Conservation (phyloP, 1,139 yeast species). For the Debaryomyces sp. region DNA sequence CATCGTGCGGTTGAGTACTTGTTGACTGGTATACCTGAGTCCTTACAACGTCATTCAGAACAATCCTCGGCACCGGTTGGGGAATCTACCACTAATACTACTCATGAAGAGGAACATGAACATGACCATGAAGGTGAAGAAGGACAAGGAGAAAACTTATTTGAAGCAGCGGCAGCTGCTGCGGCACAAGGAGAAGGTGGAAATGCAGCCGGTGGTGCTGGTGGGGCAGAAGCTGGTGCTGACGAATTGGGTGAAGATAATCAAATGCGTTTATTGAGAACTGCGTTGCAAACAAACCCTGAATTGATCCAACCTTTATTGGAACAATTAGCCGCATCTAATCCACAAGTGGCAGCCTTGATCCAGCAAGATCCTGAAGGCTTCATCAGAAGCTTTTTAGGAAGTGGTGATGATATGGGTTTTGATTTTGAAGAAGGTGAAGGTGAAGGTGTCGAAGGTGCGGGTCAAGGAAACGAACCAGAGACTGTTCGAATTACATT, state of each 20-base stretch:
- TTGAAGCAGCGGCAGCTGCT: conserved; percentile 71
- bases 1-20: conserved; percentile 97
- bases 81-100: conserved; percentile 20
- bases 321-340: conserved; percentile 79
- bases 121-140: conserved; percentile 28
- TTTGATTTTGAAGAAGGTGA: conserved; percentile 43
- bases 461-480: conserved; percentile 35
- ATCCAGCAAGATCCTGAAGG: conserved; percentile 88
- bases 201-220: conserved; percentile 31
- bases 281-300: conserved; percentile 83
- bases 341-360: conserved; percentile 84
- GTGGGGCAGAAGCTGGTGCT: conserved; percentile 25
- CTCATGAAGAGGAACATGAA: conserved; percentile 25
- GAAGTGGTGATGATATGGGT: conserved; percentile 52
- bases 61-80: conserved; percentile 26
- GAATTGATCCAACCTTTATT: conserved; percentile 84
- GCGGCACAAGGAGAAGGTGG: conserved; percentile 38
- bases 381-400: conserved; percentile 71
- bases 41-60: conserved; percentile 37
- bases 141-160: conserved; percentile 52
- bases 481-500: conserved; percentile 59
- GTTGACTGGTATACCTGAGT: conserved; percentile 86
- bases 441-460: conserved; percentile 37
- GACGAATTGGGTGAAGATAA: conserved; percentile 47
- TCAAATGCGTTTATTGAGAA: conserved; percentile 68